Evolutionary conservation across 2,329 filamentous ascomycete genomes (phyloP).

Genomic region (Rhynchosporium agropyri): DNA sequence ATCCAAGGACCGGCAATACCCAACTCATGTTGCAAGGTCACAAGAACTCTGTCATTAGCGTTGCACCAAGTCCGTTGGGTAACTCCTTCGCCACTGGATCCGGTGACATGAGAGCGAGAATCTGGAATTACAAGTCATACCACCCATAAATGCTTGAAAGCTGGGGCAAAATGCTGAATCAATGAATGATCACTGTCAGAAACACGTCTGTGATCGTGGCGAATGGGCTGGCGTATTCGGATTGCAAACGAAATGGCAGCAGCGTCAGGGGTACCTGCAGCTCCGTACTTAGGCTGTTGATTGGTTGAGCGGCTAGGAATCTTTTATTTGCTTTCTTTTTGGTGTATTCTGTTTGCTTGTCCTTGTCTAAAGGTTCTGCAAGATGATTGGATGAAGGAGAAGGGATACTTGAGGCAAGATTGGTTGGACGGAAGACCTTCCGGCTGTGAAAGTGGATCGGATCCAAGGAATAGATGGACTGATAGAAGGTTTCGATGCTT

Average conservation of each 20-base stretch:
- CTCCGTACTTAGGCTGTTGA: background rate
- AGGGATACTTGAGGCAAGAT: no score
- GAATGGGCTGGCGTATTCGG: slow-evolving; percentile 20
- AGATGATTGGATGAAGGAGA: background rate
- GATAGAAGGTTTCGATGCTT: no score
- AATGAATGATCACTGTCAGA: slow-evolving; percentile 8
- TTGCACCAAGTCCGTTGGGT: slow-evolving; percentile 84
- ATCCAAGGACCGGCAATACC: slow-evolving; percentile 87
- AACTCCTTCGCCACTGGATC: slow-evolving; percentile 93
- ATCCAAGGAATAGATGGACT: background rate
- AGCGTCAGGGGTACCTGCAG: background rate
- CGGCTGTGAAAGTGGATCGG: background rate
- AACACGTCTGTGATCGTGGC: slow-evolving; percentile 14
- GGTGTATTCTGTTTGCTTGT: slow-evolving; percentile 5
- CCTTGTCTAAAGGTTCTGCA: background rate
- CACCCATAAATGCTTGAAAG: slow-evolving; percentile 10
- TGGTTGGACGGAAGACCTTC: no score
- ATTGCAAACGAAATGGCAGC: background rate
- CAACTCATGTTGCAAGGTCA: slow-evolving; percentile 99
- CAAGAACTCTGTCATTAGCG: slow-evolving; percentile 98
- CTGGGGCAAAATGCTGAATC: background rate
- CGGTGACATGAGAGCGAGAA: slow-evolving; percentile 95
- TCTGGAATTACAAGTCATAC: slow-evolving; percentile 77
- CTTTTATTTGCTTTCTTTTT: slow-evolving; percentile 11
- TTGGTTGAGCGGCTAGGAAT: background rate